Evolutionary conservation across 2,329 filamentous ascomycete species (phyloP), one percentile per base, ranked within the genome.

Genomic region (Huntiella bhutanensis): DNA sequence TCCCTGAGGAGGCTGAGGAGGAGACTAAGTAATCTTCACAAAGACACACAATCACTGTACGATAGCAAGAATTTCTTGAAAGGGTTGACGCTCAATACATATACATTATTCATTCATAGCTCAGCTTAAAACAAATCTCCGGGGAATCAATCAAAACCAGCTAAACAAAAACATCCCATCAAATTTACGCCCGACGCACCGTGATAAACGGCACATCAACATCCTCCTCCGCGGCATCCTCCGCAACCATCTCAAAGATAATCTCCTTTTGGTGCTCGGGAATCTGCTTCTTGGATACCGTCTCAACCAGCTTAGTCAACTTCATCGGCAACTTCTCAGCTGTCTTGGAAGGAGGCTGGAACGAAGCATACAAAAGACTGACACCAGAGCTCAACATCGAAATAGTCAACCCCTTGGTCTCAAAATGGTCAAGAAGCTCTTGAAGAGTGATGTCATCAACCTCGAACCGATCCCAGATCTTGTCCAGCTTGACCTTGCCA

Each of bases 381-480:
- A 96, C 88, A 1, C 88, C 91, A n/a, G 86, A 94, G 68, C 85
- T 94, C 57, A 98, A 71, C 88, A 96, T 96, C 50, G 77, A 82
- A 47, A 96, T 79, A 15, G 67, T 77, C 46, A 98, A 67, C 1
- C 91, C 91, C 58, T 80, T 78, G 56, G 76, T 72, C 59, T 82
- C 73, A 59, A 98, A 95, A 56, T 82, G 66, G 47, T 83, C 76
- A 19, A 96, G 63, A 56, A 98, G 82, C 59, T 96, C 77, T 58
- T 75, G 70, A 43, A 98, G 69, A 2, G 86, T 88, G 43, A 95
- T 75, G 59, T 98, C 77, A 12, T 81, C 72, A 33, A 94, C 70
- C 67, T 96, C 87, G 56, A 96, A 96, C 35, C 91, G 81, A 62
- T 96, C 91, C 91, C 91, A 98, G 46, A 98, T 80, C 69, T 92